Base-by-base conservation (phyloP, 441 rosid species). In the Melastoma candidum region DNA sequence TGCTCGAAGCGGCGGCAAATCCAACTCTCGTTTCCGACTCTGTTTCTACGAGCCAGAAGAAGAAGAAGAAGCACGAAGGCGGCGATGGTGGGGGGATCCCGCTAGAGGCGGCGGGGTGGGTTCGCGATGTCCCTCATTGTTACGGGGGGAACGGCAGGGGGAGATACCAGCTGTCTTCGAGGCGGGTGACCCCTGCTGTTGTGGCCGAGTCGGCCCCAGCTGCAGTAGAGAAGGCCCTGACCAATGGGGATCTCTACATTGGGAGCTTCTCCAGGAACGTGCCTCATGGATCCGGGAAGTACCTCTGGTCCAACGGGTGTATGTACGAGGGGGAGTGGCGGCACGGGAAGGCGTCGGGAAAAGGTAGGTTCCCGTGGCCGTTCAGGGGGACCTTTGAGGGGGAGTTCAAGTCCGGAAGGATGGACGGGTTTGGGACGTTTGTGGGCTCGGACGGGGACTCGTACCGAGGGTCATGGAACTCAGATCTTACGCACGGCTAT, bases 271-370 rank as follows among this genome's bases (percentile, higher is more conserved):
- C 92, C 0, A 73, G 81, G 0, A 79, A 73, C 55, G 78, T 68
- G 47, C 98, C 98, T 0, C 82, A 90, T 74, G 98, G 96, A 78
- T 85, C 90, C 49, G 98, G 98, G 0, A 90, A 90, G 72, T 90
- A 87, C 54, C 46, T 90, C 36, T 90, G 98, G 98, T 77, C 73
- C 11, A 96, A 90, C 62, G 96, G 98, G 0, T 90, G 98, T 70
- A 87, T 90, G 98, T 90, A 90, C 46, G 96, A 85, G 50, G 98
- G 98, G 2, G 88, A 86, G 69, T 88, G 95, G 97, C 80, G 82
- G 29, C 75, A 87, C 1, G 97, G 97, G 0, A 87, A 85, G 53
- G 97, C 95, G 14, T 80, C 79, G 0, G 98, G 98, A 2, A 88
- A 83, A 64, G 98, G 98, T 2, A 92, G 81, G 76, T 88, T 92